A percentile compares a stretch with the other conserved stretches of the same genome.
Evolutionary conservation across 345 rosid species (phyloP).

Genomic region (Xanthoceras sorbifolium): DNA sequence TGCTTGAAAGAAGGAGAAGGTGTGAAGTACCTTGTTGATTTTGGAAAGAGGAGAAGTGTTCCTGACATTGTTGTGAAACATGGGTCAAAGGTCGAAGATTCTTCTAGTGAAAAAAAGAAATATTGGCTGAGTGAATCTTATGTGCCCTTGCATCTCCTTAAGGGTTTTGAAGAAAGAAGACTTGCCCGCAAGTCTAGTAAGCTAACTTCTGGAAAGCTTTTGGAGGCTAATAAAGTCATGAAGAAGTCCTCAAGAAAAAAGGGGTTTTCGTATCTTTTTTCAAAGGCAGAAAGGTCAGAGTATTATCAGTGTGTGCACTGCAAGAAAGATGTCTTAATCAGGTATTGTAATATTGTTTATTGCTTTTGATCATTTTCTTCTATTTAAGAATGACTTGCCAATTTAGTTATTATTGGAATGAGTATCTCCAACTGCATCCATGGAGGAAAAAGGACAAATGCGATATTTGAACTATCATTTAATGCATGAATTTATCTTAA

Average conservation of each 20-base stretch:
- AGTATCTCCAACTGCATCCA: not conserved
- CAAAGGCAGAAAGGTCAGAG: conserved; percentile 73
- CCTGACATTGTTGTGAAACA: conserved; percentile 71
- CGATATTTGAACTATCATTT: not conserved
- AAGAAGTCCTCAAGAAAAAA: conserved; percentile 45
- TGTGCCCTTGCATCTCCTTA: conserved; percentile 92
- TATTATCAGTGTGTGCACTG: conserved; percentile 77
- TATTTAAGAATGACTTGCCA: not conserved
- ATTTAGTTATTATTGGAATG: not conserved
- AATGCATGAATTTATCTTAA: not conserved
- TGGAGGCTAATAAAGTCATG: conserved; percentile 32
- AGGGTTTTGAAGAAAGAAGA: conserved; percentile 90
- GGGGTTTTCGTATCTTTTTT: conserved; percentile 81
- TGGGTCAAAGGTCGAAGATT: conserved; percentile 74
- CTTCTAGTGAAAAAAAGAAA: conserved; percentile 85
- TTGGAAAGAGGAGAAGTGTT: conserved; percentile 89
- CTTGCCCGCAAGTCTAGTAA: conserved; percentile 58
- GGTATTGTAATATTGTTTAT: conserved; percentile 41
- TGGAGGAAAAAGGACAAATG: not conserved
- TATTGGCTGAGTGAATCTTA: conserved; percentile 80
- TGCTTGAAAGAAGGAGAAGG: conserved; percentile 58
- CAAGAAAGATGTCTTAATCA: conserved; percentile 66
- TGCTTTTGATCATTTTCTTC: not conserved
- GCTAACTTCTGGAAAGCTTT: conserved; percentile 42
- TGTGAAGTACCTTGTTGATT: conserved; percentile 90